Evolutionary conservation across 2,329 filamentous ascomycete genomes (phyloP), one percentile per base, ranked within the genome.

Genomic region (Diaporthe humulicola): DNA sequence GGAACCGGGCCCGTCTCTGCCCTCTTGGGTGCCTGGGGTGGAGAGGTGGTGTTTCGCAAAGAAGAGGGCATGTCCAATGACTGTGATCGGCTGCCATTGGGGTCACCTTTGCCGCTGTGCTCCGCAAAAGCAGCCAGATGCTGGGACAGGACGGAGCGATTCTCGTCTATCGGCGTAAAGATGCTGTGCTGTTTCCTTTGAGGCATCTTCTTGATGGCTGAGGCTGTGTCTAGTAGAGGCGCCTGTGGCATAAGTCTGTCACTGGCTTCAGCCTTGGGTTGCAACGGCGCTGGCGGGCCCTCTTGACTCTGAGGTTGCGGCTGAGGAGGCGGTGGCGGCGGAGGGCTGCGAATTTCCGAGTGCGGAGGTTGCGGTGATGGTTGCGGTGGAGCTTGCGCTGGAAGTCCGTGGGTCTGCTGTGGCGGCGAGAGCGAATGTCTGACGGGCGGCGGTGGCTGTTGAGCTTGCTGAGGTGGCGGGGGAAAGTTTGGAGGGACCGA

Each of bases 121-220:
- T 91, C 91, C 14, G 91, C 88, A 78, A 94, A 93, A 1, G 90
- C 90, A 22, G 91, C 92, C 77, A 94, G 92, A 82, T 98, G 95
- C 77, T 96, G 94, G 17, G 95, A 95, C 57, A 98, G 85, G 74
- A 98, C 93, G 1, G 96, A 98, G 66, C 94, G 91, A 79, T 94
- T 95, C 82, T 98, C 96, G 80, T 98, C 97, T 77, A 99, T 98
- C 0, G 97, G 97, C 0, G 97, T 99, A 82, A 98, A 98, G 75
- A 99, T 98, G 83, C 96, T 98, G 81, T 96, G 93, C 30, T 93
- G 93, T 82, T 96, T 96, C 45, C 94, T 92, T 80, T 93, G 94
- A 2, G 93, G 92, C 77, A 94, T 86, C 78, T 90, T 91, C 83
- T 90, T 90, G 76, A 91, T 88, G 25, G 86, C 86, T 48, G 84